Evolutionary conservation across 495 filamentous ascomycete species (phyloP), one percentile per base, ranked within the genome.

Genomic region (Aspergillus coremiiformis): DNA sequence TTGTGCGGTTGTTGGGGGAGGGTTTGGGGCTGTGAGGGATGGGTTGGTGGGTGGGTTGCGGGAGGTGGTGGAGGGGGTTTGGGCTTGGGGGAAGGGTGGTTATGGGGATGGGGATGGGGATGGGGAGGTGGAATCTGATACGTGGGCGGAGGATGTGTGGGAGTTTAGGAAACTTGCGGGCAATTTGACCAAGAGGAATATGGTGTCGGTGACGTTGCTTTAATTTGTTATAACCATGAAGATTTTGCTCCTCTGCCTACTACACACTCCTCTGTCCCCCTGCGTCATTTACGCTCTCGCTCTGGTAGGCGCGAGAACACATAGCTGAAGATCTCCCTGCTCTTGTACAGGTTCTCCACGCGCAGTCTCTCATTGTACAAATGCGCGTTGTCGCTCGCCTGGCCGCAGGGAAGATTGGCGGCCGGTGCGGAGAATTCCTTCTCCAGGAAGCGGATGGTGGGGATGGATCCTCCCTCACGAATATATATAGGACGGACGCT

Each of bases 311-410:
- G 77, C 54, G 69, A 70, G 66, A 98, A 98, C 21, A 97, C 88
- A 60, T 79, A 82, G 49, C 84, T 81, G 58, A 98, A 95, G 32
- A 98, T 95, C 65, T 91, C 88, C 53, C 87, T 82, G 57, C 88
- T 92, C 71, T 94, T 96, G 52, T 87, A 84, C 62, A 98, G 65
- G 66, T 98, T 98, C 60, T 85, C 68, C 45, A 97, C 73, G 33
- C 93, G 75, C 65, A 97, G 67, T 49, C 94, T 73, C 77, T 98
- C 93, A 65, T 97, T 96, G 59, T 94, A 89, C 68, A 98, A 68
- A 82, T 98, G 93, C 22, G 91, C 93, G 47, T 81, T 80, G 64
- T 98, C 93, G 62, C 90, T 96, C 37, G 91, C 90, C 66, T 97
- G 93, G 1, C 93, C 93, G 62, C 91, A 96, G 0, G 93, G 94